A percentile compares a stretch with the other conserved stretches of the same genome.
phyloP scores from a whole-genome alignment of 2,329 filamentous ascomycete genomes.

The Shiraia sp. region DNA sequence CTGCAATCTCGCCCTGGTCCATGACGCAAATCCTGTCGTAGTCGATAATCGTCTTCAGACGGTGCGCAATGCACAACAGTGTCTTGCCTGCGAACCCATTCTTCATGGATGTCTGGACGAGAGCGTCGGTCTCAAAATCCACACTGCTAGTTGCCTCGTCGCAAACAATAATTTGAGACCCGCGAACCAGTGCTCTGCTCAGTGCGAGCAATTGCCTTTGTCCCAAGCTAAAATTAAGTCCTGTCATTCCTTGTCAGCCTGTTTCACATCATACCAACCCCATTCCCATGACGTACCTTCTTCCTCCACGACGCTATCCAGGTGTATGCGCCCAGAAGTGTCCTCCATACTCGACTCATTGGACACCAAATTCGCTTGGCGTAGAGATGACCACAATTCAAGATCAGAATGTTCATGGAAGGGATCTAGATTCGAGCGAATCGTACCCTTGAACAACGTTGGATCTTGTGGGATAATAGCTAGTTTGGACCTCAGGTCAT shows the following conservation, averaged over 20 bases:
- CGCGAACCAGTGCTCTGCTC: conserved; percentile 84
- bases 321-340: conserved; percentile 67
- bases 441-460: conserved; percentile 79
- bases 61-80: conserved; percentile 88
- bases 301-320: conserved; percentile 86
- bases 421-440: conserved; percentile 78
- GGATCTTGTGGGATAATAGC: conserved; percentile 86
- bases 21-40: conserved; percentile 98
- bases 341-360: conserved; percentile 52
- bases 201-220: conserved; percentile 96
- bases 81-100: conserved; percentile 83
- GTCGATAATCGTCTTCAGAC: conserved; percentile 86
- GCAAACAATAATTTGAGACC: conserved; percentile 90
- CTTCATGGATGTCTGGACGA: conserved; percentile 68
- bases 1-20: conserved; percentile 85
- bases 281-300: conserved; percentile 60
- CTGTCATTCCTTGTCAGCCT: background rate
- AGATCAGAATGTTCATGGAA: conserved; percentile 78
- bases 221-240: conserved; percentile 88
- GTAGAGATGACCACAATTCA: conserved; percentile 76
- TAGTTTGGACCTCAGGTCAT: conserved; percentile 74
- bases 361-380: conserved; percentile 72
- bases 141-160: conserved; percentile 77
- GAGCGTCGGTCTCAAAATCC: conserved; percentile 87
- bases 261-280: no score